A percentile compares a stretch with the other conserved stretches of the same genome.
Evolutionary conservation across 78 protist species (phyloP).

Genomic region (Mastigamoeba balamuthi): DNA sequence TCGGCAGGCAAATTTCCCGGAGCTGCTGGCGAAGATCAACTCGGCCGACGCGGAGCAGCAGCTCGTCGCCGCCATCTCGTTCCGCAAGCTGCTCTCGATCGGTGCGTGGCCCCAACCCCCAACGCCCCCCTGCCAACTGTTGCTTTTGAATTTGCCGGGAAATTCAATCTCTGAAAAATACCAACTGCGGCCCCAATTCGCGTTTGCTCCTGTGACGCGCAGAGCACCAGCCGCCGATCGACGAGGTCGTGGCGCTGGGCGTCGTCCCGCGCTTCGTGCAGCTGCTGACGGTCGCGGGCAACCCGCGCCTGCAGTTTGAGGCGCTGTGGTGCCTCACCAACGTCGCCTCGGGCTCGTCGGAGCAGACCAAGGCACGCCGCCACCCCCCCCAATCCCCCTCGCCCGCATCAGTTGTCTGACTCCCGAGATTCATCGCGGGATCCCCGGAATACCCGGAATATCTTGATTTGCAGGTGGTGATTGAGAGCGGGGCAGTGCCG

Average conservation of each 20-base stretch:
- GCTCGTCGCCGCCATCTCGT: conserved; percentile 17
- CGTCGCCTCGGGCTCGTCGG: conserved; percentile 70
- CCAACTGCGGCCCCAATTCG: too few relatives aligned
- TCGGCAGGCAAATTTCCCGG: background rate
- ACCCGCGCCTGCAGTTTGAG: conserved; percentile 55
- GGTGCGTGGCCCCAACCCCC: conserved; percentile 7
- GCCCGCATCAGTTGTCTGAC: too few relatives aligned
- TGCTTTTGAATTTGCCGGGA: background rate
- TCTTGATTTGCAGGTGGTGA: too few relatives aligned
- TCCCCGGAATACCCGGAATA: too few relatives aligned
- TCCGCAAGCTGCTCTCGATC: conserved; percentile 77
- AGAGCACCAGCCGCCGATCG: conserved; percentile 87
- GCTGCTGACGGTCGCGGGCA: conserved; percentile 35
- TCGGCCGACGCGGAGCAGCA: conserved; percentile 9
- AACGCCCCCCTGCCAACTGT: too few relatives aligned
- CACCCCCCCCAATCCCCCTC: too few relatives aligned
- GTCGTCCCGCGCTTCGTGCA: conserved; percentile 83
- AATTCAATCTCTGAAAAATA: too few relatives aligned
- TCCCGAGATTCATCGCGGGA: too few relatives aligned
- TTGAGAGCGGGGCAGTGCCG: conserved; percentile 79
- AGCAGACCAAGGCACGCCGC: conserved; percentile 68
- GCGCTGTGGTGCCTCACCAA: conserved; percentile 98
- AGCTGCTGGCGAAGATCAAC: background rate
- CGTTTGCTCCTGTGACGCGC: too few relatives aligned
- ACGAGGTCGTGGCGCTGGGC: conserved; percentile 79